Conservation (phyloP, 208 protist genomes). For the Leishmania tarentolae region DNA sequence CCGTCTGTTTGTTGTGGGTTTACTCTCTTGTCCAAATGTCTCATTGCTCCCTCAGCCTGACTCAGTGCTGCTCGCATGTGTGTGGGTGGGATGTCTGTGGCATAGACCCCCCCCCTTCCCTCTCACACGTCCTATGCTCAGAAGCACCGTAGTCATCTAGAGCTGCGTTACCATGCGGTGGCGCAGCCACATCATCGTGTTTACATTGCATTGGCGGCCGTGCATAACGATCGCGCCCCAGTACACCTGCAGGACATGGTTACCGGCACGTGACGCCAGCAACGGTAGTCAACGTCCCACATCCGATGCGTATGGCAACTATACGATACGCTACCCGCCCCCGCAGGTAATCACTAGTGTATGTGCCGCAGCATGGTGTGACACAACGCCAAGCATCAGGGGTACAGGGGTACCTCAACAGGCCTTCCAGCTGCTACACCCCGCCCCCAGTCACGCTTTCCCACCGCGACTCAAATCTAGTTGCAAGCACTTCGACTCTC, state of each 20-base stretch:
- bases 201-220: neutral
- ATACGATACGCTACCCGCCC: neutral
- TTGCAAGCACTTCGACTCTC: conserved; percentile 37
- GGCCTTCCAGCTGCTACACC: conserved; percentile 24
- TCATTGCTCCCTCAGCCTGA: no score
- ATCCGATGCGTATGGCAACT: neutral
- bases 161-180: conserved; percentile 11
- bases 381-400: conserved; percentile 1
- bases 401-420: conserved; percentile 4
- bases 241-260: neutral
- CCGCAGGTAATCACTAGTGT: neutral
- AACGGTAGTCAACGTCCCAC: neutral
- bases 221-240: neutral
- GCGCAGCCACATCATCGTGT: neutral
- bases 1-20: no score
- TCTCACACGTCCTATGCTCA: conserved; percentile 23
- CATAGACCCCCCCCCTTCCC: neutral
- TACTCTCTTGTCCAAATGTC: no score
- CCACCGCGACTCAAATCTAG: conserved; percentile 28
- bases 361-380: conserved; percentile 15
- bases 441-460: conserved; percentile 9
- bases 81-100: neutral
- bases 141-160: conserved; percentile 3
- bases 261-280: neutral
- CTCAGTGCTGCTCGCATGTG: neutral